Conservation (phyloP, 768 basidiomycete genomes). For the Termitomyces eurrhizus region DNA sequence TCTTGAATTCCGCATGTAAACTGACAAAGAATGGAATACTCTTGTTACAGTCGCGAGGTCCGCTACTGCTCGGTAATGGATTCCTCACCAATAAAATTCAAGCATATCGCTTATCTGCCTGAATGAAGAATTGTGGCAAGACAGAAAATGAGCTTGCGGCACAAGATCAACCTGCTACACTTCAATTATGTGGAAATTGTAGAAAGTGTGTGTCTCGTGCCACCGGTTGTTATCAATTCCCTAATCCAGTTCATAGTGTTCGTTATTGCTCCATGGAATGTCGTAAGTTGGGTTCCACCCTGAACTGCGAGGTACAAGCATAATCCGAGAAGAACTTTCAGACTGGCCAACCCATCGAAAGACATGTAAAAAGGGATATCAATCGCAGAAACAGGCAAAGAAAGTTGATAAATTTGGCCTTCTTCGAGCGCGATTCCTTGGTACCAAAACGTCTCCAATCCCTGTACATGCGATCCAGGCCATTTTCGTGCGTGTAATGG, state of each 20-base stretch:
- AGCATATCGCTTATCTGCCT: background rate
- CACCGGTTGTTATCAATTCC: background rate
- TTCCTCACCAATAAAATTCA: background rate
- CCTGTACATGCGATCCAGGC: constrained; percentile 5
- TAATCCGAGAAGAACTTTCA: constrained; percentile 1
- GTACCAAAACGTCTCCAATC: background rate
- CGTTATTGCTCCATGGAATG: constrained; percentile 7
- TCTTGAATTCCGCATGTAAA: too few species aligned
- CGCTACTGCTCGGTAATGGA: constrained; percentile 2
- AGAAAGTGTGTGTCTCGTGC: background rate
- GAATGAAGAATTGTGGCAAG: constrained; percentile 1
- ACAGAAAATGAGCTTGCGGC: constrained; percentile 2
- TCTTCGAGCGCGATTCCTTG: constrained; percentile 1
- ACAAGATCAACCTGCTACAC: background rate
- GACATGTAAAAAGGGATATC: constrained; percentile 2
- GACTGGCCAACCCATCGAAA: constrained; percentile 7
- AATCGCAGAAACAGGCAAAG: background rate
- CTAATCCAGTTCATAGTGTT: background rate
- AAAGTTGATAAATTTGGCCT: background rate
- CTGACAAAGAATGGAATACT: background rate
- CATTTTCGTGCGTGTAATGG: background rate
- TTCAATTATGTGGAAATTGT: constrained; percentile 5
- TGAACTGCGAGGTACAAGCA: background rate
- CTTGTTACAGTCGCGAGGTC: background rate
- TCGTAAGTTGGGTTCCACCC: background rate